Conservation (phyloP, 176 grass and related monocot species). For the Pontederia paniculata region DNA sequence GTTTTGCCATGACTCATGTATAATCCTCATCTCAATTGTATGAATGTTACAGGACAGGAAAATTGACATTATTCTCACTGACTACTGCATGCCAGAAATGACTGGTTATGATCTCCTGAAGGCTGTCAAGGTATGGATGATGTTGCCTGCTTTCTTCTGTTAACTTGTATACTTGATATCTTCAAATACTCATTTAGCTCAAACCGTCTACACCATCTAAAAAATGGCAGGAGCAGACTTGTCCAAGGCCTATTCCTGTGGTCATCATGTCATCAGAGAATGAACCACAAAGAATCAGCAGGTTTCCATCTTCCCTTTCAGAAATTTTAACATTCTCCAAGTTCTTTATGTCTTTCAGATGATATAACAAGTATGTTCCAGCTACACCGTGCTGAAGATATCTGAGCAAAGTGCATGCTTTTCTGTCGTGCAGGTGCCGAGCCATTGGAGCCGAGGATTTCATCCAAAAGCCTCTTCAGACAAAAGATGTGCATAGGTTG, state of each 20-base stretch:
- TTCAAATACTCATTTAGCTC: background rate
- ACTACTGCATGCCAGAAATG: conserved; percentile 99
- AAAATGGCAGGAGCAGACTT: conserved; percentile 51
- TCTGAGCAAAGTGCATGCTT: background rate
- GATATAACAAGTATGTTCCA: background rate
- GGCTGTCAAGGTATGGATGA: conserved; percentile 59
- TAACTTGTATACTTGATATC: background rate
- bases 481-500: conserved; percentile 61
- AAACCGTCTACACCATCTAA: background rate
- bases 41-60: conserved; percentile 47
- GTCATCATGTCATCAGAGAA: conserved; percentile 97
- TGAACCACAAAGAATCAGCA: conserved; percentile 93
- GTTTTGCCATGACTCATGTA: background rate
- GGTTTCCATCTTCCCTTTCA: conserved; percentile 25
- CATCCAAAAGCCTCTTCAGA: conserved; percentile 79
- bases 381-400: background rate
- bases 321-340: background rate
- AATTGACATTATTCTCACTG: conserved; percentile 88
- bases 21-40: conserved; percentile 6
- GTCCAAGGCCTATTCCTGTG: conserved; percentile 68
- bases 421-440: conserved; percentile 19
- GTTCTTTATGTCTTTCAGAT: background rate
- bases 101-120: conserved; percentile 91
- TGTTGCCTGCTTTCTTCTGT: conserved; percentile 6
- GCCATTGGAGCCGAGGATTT: conserved; percentile 69